These are phyloP conservation scores for Hypholoma sublateritium DNA, from an alignment of 768 basidiomycete genomes.

Conservation along the genomic window DNA sequence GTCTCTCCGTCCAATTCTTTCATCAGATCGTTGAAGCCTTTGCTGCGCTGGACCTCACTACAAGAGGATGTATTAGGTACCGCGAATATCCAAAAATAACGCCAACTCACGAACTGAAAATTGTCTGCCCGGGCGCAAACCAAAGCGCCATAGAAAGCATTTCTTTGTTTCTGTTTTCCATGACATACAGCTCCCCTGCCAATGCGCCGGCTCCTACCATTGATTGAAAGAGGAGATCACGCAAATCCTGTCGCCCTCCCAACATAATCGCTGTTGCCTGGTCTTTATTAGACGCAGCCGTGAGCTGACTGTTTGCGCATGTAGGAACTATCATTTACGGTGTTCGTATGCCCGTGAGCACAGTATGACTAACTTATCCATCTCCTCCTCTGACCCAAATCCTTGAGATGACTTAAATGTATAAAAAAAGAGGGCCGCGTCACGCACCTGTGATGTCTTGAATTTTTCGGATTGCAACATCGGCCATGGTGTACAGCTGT, in stretches of 20 bases:
- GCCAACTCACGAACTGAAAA: neutral
- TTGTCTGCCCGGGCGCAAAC: neutral
- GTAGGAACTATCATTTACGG: neutral
- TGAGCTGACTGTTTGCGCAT: neutral
- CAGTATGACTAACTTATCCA: neutral
- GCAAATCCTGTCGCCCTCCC: neutral
- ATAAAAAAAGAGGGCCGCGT: neutral
- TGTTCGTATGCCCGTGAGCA: neutral
- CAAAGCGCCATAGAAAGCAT: conserved; percentile 2
- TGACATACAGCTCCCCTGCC: conserved; percentile 1
- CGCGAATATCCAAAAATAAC: neutral
- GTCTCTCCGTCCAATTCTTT: conserved; percentile 5
- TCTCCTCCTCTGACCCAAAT: neutral
- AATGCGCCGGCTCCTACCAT: neutral
- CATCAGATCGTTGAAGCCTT: conserved; percentile 5
- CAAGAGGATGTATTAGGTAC: neutral
- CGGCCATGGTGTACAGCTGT: neutral
- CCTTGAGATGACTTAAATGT: neutral
- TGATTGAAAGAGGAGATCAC: neutral
- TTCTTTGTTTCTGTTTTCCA: neutral
- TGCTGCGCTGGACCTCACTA: neutral
- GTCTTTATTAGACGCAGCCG: neutral
- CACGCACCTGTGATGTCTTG: neutral
- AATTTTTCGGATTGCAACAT: neutral
- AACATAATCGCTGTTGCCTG: neutral